Conservation (phyloP, 164 flowering plant genomes). For the Chimonanthus praecox region DNA sequence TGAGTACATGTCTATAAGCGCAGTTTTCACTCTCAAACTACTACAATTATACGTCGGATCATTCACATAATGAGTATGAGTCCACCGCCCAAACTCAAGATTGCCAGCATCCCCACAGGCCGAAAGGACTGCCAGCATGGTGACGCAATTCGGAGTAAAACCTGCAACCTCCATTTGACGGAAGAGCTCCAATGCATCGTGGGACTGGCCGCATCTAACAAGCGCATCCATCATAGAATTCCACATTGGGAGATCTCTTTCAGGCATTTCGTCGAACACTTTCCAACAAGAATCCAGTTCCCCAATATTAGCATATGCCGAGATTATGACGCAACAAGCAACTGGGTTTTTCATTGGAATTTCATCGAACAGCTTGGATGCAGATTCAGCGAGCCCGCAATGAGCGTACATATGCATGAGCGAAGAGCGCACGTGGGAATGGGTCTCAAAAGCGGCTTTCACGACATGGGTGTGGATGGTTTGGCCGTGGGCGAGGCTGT, state of each 20-base stretch:
- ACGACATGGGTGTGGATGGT: slow-evolving; percentile 36
- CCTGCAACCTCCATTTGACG: slow-evolving; percentile 40
- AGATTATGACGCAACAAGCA: slow-evolving; percentile 51
- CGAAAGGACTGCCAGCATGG: slow-evolving; percentile 44
- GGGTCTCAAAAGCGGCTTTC: slow-evolving; percentile 21
- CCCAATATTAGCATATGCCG: slow-evolving; percentile 40
- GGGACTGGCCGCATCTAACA: slow-evolving; percentile 20
- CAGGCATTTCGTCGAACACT: slow-evolving; percentile 52
- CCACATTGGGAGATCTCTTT: slow-evolving; percentile 55
- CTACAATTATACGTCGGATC: slow-evolving; percentile 47
- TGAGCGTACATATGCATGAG: slow-evolving; percentile 46
- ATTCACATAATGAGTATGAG: slow-evolving; percentile 34
- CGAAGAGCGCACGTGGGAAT: slow-evolving; percentile 36
- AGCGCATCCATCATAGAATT: slow-evolving; percentile 42
- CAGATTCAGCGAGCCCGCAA: slow-evolving; percentile 28
- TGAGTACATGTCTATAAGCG: slow-evolving; percentile 56
- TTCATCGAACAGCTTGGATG: slow-evolving; percentile 43
- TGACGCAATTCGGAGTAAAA: slow-evolving; percentile 47
- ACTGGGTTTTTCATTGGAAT: slow-evolving; percentile 44
- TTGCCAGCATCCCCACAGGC: slow-evolving; percentile 46
- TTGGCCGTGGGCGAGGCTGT: slow-evolving; percentile 19
- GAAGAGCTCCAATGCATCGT: slow-evolving; percentile 41
- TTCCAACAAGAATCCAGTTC: slow-evolving; percentile 19
- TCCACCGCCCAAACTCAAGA: slow-evolving; percentile 48
- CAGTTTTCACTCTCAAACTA: slow-evolving; percentile 49